A percentile compares a stretch with the other conserved stretches of the same genome.
Conservation (phyloP, 768 basidiomycete species). For the Pulveroboletus sp. region DNA sequence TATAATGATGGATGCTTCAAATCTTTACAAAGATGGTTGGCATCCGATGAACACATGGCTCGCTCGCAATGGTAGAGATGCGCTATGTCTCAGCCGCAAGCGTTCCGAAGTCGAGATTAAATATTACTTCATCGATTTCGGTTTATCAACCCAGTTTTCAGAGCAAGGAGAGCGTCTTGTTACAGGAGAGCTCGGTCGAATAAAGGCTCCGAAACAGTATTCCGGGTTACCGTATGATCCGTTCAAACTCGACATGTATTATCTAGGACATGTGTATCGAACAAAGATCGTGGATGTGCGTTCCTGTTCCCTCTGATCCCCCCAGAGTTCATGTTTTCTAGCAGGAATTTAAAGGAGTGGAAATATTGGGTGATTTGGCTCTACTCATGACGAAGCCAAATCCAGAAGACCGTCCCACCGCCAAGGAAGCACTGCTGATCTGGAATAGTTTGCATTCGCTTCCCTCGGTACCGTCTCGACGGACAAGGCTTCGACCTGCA, state of each 20-base stretch:
- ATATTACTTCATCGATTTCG: slow-evolving; percentile 39
- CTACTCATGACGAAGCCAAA: slow-evolving; percentile 5
- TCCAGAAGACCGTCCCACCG: slow-evolving; percentile 4
- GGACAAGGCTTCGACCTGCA: slow-evolving; percentile 7
- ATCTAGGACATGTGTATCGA: slow-evolving; percentile 23
- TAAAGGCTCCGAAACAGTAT: slow-evolving; percentile 22
- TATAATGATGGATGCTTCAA: slow-evolving; percentile 29
- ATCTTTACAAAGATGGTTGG: slow-evolving; percentile 26
- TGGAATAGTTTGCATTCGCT: slow-evolving; percentile 8
- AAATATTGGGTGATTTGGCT: background rate
- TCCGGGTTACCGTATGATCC: slow-evolving; percentile 23
- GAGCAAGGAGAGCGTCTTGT: background rate
- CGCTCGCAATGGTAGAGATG: slow-evolving; percentile 8
- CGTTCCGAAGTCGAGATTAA: slow-evolving; percentile 26
- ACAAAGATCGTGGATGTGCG: slow-evolving; percentile 15
- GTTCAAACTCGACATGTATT: slow-evolving; percentile 30
- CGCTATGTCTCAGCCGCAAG: slow-evolving; percentile 16
- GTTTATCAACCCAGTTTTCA: slow-evolving; percentile 28
- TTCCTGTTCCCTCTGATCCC: background rate
- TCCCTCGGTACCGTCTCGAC: slow-evolving; percentile 1
- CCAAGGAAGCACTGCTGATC: background rate
- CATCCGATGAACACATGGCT: slow-evolving; percentile 18
- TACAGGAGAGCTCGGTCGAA: slow-evolving; percentile 7
- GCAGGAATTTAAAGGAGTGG: slow-evolving; percentile 10
- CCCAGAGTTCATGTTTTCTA: background rate